Percentiles rank a stretch among this genome's conserved stretches.
Conservation (phyloP, 164 flowering plant genomes). For the Malania oleifera region DNA sequence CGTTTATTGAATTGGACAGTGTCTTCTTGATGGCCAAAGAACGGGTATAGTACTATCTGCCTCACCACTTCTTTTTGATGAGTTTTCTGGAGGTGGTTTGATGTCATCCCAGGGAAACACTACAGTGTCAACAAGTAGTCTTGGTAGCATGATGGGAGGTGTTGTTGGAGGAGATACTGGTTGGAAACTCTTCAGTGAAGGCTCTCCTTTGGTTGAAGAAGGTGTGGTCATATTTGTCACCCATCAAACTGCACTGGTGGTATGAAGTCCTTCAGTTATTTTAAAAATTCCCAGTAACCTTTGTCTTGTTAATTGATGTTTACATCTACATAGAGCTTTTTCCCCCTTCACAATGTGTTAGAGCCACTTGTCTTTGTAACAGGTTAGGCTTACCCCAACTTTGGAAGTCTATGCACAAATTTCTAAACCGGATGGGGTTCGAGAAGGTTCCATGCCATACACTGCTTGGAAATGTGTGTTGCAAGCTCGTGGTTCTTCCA, state of each 20-base stretch:
- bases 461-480: conserved; percentile 83
- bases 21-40: conserved; percentile 81
- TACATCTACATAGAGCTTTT: conserved; percentile 1
- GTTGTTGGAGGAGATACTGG: conserved; percentile 69
- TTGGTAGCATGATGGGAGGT: conserved; percentile 87
- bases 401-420: conserved; percentile 75
- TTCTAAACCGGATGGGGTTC: conserved; percentile 83
- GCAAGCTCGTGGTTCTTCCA: conserved; percentile 30
- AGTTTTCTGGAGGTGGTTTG: conserved; percentile 34
- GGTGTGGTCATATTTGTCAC: conserved; percentile 92
- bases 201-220: conserved; percentile 75
- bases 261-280: conserved; percentile 49
- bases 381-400: conserved; percentile 74
- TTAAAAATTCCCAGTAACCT: conserved; percentile 23
- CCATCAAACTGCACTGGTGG: conserved; percentile 94
- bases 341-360: conserved; percentile 7
- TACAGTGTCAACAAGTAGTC: conserved; percentile 46
- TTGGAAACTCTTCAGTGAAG: conserved; percentile 77
- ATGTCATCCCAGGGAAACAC: conserved; percentile 40
- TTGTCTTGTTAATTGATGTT: conserved; percentile 20
- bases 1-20: conserved; percentile 38
- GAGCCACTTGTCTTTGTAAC: conserved; percentile 18
- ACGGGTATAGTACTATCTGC: conserved; percentile 79
- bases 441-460: conserved; percentile 92
- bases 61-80: conserved; percentile 73